phyloP scores from a whole-genome alignment of 352 stramenopile genomes.

The Peronospora destructor region DNA sequence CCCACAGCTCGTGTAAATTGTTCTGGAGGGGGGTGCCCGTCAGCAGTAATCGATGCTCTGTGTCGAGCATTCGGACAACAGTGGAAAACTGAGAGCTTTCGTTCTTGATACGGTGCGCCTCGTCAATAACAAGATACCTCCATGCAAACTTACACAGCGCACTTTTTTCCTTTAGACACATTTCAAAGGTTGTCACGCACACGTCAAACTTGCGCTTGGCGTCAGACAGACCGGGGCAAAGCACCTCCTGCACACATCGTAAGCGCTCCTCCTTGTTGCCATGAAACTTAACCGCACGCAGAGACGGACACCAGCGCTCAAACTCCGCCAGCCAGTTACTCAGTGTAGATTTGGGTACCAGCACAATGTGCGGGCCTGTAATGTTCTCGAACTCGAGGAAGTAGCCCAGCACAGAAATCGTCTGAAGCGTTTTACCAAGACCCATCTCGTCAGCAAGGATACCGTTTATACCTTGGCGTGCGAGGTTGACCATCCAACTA shows the following conservation, averaged over 20 bases:
- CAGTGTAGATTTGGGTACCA: conserved; percentile 91
- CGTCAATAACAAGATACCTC: conserved; percentile 85
- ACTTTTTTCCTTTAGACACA: conserved; percentile 86
- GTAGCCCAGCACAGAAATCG: conserved; percentile 83
- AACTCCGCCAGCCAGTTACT: conserved; percentile 93
- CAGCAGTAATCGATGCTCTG: conserved; percentile 84
- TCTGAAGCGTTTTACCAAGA: conserved; percentile 96
- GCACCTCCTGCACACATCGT: conserved; percentile 82
- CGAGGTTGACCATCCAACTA: conserved; percentile 98
- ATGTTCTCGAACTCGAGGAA: conserved; percentile 82
- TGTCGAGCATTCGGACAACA: conserved; percentile 78
- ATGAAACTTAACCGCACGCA: conserved; percentile 92
- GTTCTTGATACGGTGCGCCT: conserved; percentile 87
- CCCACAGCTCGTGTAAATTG: conserved; percentile 93
- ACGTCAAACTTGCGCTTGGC: conserved; percentile 93
- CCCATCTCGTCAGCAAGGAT: conserved; percentile 98
- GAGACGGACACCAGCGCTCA: conserved; percentile 84
- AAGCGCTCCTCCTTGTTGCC: conserved; percentile 85
- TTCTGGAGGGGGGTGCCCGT: conserved; percentile 94
- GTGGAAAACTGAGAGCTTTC: conserved; percentile 85
- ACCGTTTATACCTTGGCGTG: conserved; percentile 98
- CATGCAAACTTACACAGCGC: conserved; percentile 88
- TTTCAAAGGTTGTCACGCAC: conserved; percentile 97
- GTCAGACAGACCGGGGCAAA: conserved; percentile 81
- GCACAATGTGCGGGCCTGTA: conserved; percentile 87